These are phyloP conservation scores for Echria macrotheca DNA, from an alignment of 495 filamentous ascomycete genomes.

Conservation along the genomic window DNA sequence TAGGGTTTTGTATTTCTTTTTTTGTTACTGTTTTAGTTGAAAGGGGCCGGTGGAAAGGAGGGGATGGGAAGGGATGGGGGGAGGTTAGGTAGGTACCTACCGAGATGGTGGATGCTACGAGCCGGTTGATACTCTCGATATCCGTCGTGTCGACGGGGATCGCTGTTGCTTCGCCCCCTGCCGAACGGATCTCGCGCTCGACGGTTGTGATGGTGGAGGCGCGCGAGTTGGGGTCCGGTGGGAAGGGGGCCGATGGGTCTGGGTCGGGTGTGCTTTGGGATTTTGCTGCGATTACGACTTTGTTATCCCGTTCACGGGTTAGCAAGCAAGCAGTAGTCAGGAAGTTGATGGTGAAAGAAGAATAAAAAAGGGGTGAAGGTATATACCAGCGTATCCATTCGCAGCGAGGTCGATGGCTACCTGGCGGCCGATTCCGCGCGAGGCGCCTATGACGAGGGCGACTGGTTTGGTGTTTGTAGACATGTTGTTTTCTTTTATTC, in stretches of 20 bases:
- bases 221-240: slow-evolving; percentile 75
- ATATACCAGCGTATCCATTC: slow-evolving; percentile 61
- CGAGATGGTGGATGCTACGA: slow-evolving; percentile 57
- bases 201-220: slow-evolving; percentile 81
- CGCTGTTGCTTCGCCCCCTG: slow-evolving; percentile 59
- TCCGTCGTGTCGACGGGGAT: slow-evolving; percentile 68
- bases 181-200: slow-evolving; percentile 66
- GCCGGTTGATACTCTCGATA: slow-evolving; percentile 52
- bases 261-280: slow-evolving; percentile 26
- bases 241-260: slow-evolving; percentile 57
- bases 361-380: neutral
- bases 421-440: slow-evolving; percentile 73
- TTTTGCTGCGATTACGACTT: slow-evolving; percentile 80
- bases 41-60: neutral
- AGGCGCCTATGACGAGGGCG: slow-evolving; percentile 68
- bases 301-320: too few species aligned
- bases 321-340: too few species aligned
- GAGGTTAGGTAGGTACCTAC: too few species aligned
- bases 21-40: neutral
- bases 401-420: slow-evolving; percentile 69
- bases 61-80: neutral
- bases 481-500: too few species aligned
- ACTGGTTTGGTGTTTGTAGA: slow-evolving; percentile 33
- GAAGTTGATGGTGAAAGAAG: neutral
- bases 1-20: slow-evolving; percentile 52